Conservation (phyloP, 192 early-diverging fungal species). For the Backusella liffmaniae region DNA sequence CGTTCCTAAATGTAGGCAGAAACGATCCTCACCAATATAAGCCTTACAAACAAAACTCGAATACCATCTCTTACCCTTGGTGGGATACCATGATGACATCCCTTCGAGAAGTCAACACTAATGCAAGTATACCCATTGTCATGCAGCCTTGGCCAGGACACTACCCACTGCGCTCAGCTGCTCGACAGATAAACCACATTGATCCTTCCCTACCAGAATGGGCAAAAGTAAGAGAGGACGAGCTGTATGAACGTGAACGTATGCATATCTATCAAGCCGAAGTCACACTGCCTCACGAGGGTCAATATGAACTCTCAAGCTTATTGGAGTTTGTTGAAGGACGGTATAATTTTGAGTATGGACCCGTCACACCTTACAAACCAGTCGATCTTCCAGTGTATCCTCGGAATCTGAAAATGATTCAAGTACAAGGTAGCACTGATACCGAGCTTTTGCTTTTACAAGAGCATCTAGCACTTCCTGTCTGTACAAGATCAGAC, state of each 20-base stretch:
- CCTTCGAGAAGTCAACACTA: not conserved
- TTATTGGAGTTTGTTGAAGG: slow-evolving; percentile 45
- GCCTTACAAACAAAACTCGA: slow-evolving; percentile 3
- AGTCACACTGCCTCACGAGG: slow-evolving; percentile 39
- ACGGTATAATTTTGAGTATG: slow-evolving; percentile 48
- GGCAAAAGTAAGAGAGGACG: not conserved
- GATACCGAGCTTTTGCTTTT: not conserved
- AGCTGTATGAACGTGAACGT: slow-evolving; percentile 18
- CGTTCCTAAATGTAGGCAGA: slow-evolving; percentile 12
- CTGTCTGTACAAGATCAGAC: slow-evolving; percentile 38
- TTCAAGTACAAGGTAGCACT: not conserved
- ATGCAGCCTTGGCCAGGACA: slow-evolving; percentile 29
- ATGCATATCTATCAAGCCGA: slow-evolving; percentile 52
- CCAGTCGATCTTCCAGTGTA: slow-evolving; percentile 34
- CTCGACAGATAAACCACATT: not conserved
- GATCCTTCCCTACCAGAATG: slow-evolving; percentile 10
- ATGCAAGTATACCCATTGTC: slow-evolving; percentile 12
- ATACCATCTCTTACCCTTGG: slow-evolving; percentile 7
- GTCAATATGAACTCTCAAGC: slow-evolving; percentile 33
- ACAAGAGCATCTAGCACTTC: slow-evolving; percentile 40
- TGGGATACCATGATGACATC: slow-evolving; percentile 28
- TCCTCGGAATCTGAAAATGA: slow-evolving; percentile 7
- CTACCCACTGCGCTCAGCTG: not conserved
- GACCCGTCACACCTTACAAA: slow-evolving; percentile 30
- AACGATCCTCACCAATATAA: slow-evolving; percentile 11